These are phyloP conservation scores for Bassia scoparia DNA, from an alignment of 148 eudicot species.

Conservation along the genomic window DNA sequence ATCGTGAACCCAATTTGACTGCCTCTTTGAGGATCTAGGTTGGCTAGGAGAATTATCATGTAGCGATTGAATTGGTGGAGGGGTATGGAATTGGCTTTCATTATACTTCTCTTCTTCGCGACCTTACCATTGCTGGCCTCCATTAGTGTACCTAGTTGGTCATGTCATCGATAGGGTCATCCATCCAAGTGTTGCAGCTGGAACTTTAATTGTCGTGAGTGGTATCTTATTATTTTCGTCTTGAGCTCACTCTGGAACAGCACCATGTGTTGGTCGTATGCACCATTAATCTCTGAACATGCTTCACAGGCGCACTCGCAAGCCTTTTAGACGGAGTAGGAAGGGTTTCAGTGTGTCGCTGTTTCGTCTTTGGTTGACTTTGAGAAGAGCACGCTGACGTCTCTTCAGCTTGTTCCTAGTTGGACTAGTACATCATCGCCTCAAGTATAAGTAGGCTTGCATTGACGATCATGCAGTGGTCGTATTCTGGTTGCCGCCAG, in stretches of 20 bases:
- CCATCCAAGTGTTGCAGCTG: conserved; percentile 13
- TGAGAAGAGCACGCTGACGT: conserved; percentile 7
- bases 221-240: conserved; percentile 12
- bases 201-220: too few species aligned
- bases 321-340: conserved; percentile 14
- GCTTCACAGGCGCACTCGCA: conserved; percentile 12
- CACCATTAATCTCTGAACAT: conserved; percentile 15
- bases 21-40: conserved; percentile 16
- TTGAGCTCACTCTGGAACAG: conserved; percentile 18
- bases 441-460: conserved; percentile 7
- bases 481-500: conserved; percentile 11
- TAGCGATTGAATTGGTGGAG: conserved; percentile 17
- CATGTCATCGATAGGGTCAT: conserved; percentile 21
- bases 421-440: conserved; percentile 16
- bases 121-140: conserved; percentile 13
- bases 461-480: background rate
- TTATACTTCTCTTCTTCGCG: conserved; percentile 15
- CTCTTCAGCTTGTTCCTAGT: conserved; percentile 4
- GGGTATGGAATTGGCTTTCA: conserved; percentile 9
- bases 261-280: conserved; percentile 18
- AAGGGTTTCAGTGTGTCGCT: conserved; percentile 2
- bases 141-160: conserved; percentile 13
- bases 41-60: conserved; percentile 18
- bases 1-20: conserved; percentile 16
- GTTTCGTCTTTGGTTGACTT: conserved; percentile 22